Evolutionary conservation across 2,329 filamentous ascomycete species (phyloP).

Genomic region (Phyllosticta ampelicida): DNA sequence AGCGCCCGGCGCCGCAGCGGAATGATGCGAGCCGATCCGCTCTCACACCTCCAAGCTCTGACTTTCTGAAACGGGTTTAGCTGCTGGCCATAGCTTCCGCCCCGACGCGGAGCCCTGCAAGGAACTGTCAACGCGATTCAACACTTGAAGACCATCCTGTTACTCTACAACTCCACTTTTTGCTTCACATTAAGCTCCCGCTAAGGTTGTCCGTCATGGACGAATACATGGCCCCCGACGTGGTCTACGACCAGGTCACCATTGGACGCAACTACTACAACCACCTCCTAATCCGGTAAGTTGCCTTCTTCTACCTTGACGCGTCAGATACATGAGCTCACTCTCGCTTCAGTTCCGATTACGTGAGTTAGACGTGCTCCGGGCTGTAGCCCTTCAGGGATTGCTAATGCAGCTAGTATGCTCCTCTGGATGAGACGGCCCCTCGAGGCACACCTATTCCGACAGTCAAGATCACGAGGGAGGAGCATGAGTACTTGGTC

Average conservation of each 20-base stretch:
- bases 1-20: constrained; percentile 1
- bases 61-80: background rate
- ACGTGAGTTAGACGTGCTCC: background rate
- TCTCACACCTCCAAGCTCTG: constrained; percentile 2
- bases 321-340: background rate
- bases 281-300: background rate
- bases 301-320: background rate
- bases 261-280: background rate
- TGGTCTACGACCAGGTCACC: background rate
- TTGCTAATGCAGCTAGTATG: background rate
- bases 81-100: constrained; percentile 4
- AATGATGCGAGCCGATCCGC: constrained; percentile 2
- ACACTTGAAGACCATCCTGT: background rate
- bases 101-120: constrained; percentile 2
- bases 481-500: background rate
- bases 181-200: background rate
- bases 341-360: background rate
- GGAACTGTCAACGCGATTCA: background rate
- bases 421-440: background rate
- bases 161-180: background rate
- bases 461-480: background rate
- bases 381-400: background rate
- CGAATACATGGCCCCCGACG: background rate
- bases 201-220: background rate
- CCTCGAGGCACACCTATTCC: background rate